Evolutionary conservation across 2,329 filamentous ascomycete genomes (phyloP).

Genomic region (Phyllosticta citrichinensis): DNA sequence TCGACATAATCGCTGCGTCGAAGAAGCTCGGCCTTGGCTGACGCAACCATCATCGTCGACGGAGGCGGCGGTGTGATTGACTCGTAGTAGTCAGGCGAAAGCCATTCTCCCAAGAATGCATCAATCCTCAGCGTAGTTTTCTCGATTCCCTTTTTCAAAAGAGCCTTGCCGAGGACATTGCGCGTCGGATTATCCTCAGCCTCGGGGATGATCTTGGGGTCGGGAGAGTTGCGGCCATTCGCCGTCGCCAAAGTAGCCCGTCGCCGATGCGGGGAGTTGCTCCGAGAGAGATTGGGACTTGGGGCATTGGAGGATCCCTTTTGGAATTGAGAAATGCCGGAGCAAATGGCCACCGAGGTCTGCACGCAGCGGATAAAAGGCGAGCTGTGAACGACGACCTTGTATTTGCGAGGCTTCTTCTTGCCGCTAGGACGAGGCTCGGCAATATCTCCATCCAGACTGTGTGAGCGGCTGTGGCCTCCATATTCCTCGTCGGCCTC

Average conservation of each 20-base stretch:
- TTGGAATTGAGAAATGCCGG: constrained; percentile 64
- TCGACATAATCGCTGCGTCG: constrained; percentile 59
- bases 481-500: constrained; percentile 35
- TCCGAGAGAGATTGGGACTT: constrained; percentile 20
- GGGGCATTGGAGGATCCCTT: constrained; percentile 8
- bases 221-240: constrained; percentile 17
- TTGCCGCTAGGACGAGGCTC: not conserved
- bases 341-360: constrained; percentile 78
- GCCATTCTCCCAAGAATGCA: constrained; percentile 90
- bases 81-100: constrained; percentile 87
- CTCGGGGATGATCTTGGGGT: constrained; percentile 23
- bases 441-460: constrained; percentile 8
- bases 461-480: constrained; percentile 16
- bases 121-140: constrained; percentile 60
- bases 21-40: constrained; percentile 78
- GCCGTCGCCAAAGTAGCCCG: constrained; percentile 3
- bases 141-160: constrained; percentile 25
- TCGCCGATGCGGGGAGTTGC: constrained; percentile 12
- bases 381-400: constrained; percentile 82
- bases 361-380: constrained; percentile 89
- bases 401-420: constrained; percentile 54
- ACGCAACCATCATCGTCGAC: constrained; percentile 76
- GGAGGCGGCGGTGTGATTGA: constrained; percentile 80
- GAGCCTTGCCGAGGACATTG: constrained; percentile 22
- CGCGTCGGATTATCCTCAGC: constrained; percentile 29